Conservation (phyloP, 495 filamentous ascomycete species). For the Lichenothelia convexa region DNA sequence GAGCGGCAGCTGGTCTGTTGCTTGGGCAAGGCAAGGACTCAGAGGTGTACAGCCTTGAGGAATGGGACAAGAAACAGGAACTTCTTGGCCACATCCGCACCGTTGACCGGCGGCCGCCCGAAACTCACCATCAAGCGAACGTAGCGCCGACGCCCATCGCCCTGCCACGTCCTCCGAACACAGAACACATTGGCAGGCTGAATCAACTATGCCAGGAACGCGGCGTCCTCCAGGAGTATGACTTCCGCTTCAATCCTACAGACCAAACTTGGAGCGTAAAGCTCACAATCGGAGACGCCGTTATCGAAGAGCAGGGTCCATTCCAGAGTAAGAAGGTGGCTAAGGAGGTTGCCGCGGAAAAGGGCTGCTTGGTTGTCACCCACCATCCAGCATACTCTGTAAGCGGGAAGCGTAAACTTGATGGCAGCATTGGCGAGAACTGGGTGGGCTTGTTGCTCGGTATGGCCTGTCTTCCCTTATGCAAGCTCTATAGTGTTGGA, state of each 20-base stretch:
- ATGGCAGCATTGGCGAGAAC: slow-evolving; percentile 1
- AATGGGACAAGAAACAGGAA: too few relatives aligned
- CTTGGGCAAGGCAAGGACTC: too few relatives aligned
- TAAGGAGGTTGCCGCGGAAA: slow-evolving; percentile 11
- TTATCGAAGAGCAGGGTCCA: neutral
- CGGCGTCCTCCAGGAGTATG: neutral
- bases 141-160: too few relatives aligned
- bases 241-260: neutral
- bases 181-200: neutral
- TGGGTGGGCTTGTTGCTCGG: slow-evolving; percentile 5
- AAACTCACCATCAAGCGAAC: too few relatives aligned
- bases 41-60: too few relatives aligned
- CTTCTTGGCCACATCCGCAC: too few relatives aligned
- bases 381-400: neutral
- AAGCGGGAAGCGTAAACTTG: slow-evolving; percentile 1
- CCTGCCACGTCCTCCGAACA: neutral
- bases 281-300: slow-evolving; percentile 1
- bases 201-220: neutral
- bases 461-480: too few relatives aligned
- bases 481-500: too few relatives aligned
- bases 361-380: slow-evolving; percentile 2
- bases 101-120: too few relatives aligned
- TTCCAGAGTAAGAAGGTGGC: slow-evolving; percentile 9
- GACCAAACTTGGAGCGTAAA: slow-evolving; percentile 9
- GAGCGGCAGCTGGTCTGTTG: too few relatives aligned